A percentile compares a stretch with the other conserved stretches of the same genome.
phyloP scores from a whole-genome alignment of 345 rosid species.

The Diplotaxis tenuifolia region DNA sequence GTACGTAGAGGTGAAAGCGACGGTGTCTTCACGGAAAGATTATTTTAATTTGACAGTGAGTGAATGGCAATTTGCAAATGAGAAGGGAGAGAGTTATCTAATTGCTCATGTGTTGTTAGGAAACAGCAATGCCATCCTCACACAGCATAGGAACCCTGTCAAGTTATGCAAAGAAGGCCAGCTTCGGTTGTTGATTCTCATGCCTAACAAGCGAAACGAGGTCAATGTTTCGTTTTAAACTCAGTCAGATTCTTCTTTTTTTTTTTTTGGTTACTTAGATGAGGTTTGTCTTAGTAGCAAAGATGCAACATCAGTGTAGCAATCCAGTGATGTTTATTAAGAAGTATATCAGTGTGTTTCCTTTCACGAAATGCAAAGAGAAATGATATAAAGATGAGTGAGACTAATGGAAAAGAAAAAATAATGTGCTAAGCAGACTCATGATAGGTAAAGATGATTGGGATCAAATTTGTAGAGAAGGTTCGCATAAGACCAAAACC shows the following conservation, averaged over 20 bases:
- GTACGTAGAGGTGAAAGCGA: slow-evolving; percentile 87
- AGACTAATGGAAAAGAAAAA: neutral
- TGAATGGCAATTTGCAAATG: slow-evolving; percentile 84
- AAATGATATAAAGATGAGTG: neutral
- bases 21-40: slow-evolving; percentile 64
- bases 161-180: slow-evolving; percentile 66
- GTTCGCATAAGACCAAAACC: slow-evolving; percentile 36
- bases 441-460: neutral
- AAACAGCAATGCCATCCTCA: slow-evolving; percentile 52
- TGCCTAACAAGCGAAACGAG: slow-evolving; percentile 52
- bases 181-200: slow-evolving; percentile 63
- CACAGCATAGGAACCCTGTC: slow-evolving; percentile 55
- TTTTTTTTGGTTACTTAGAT: neutral
- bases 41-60: slow-evolving; percentile 71
- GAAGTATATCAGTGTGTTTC: neutral
- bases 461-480: slow-evolving; percentile 32
- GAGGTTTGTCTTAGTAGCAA: neutral
- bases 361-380: neutral
- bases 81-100: slow-evolving; percentile 57
- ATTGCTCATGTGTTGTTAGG: slow-evolving; percentile 63
- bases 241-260: neutral
- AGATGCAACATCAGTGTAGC: neutral
- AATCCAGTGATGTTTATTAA: neutral
- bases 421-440: neutral
- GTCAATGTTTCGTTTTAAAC: slow-evolving; percentile 19